Base-by-base conservation (phyloP, 108 stramenopile species). In the Nitzschia palea region DNA sequence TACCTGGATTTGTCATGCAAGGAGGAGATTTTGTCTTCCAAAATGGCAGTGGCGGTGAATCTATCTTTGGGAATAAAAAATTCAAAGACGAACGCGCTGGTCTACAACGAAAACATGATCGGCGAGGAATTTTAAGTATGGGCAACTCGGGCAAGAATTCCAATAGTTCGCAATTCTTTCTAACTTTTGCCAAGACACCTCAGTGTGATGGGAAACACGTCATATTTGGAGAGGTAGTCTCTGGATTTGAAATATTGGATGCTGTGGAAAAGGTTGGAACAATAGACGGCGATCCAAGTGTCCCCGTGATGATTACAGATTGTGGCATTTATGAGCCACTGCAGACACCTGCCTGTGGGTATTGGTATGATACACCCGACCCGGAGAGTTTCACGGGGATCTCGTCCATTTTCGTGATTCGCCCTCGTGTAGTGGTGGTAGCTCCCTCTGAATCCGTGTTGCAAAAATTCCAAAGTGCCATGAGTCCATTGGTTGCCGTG, bases 41-140 rank as follows among this genome's bases (percentile, higher is more conserved):
- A 26, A 97, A 99, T 74, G 98, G 99, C 29, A 80, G 88, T 18
- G 98, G 97, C 9, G 97, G 98, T n/a, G 94, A 96, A 63, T 91
- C 84, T 32, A 77, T 96, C 20, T 98, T 81, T 64, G 79, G 77
- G 55, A n/a, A n/a, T n/a, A 94, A 91, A 27, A 92, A 93, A 44
- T 97, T 98, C 78, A 91, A 91, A 54, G 97, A 98, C 67, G 97
- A 98, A 70, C 78, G 85, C 20, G 78, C 85, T 31, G 95, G 97
- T 53, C 73, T 99, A 45, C 52, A 43, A 34, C 53, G 88, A 18
- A 89, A 88, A 68, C 97, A 97, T 65, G 78, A 92, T 54, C 69
- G 80, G 45, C 71, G 79, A 34, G 93, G 94, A 22, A 37, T 95
- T 8, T 57, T 98, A 15, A 90, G 92, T 25, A 97, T 97, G 96